These are phyloP conservation scores for Rhodotorula sp. DNA, from an alignment of 1,284 basidiomycete genomes.

Conservation along the genomic window DNA sequence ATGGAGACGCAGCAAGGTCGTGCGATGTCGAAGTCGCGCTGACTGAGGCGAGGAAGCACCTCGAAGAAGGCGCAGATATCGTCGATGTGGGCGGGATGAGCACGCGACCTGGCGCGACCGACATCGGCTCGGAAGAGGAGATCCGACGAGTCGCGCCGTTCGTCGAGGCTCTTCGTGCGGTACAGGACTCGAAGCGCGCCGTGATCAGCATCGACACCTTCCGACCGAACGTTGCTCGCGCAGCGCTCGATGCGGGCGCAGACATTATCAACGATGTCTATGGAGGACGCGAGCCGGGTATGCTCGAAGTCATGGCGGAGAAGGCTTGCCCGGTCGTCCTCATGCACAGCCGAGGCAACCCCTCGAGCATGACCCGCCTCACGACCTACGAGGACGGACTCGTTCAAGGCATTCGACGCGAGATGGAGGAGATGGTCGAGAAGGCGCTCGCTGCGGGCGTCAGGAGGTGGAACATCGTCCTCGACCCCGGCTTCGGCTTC, in stretches of 20 bases:
- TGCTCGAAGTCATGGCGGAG: conserved; percentile 66
- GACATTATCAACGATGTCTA: conserved; percentile 94
- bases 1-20: conserved; percentile 58
- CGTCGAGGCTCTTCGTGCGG: conserved; percentile 54
- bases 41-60: conserved; percentile 39
- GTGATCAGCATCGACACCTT: conserved; percentile 88
- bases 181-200: conserved; percentile 51
- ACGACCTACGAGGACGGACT: conserved; percentile 62
- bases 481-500: conserved; percentile 94
- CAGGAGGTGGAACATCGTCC: conserved; percentile 82
- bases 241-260: conserved; percentile 76
- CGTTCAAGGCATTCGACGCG: conserved; percentile 66
- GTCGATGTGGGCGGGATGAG: conserved; percentile 94
- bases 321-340: conserved; percentile 67
- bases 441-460: conserved; percentile 73
- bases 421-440: conserved; percentile 70
- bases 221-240: conserved; percentile 73
- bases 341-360: conserved; percentile 90
- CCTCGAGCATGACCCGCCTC: conserved; percentile 52
- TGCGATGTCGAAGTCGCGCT: conserved; percentile 55
- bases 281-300: conserved; percentile 66
- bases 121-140: conserved; percentile 72
- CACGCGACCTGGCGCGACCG: conserved; percentile 72
- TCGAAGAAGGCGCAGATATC: conserved; percentile 65
- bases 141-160: conserved; percentile 62